Evolutionary conservation across 2,329 filamentous ascomycete species (phyloP), one percentile per base, ranked within the genome.

Genomic region (Colletotrichum simmondsii): DNA sequence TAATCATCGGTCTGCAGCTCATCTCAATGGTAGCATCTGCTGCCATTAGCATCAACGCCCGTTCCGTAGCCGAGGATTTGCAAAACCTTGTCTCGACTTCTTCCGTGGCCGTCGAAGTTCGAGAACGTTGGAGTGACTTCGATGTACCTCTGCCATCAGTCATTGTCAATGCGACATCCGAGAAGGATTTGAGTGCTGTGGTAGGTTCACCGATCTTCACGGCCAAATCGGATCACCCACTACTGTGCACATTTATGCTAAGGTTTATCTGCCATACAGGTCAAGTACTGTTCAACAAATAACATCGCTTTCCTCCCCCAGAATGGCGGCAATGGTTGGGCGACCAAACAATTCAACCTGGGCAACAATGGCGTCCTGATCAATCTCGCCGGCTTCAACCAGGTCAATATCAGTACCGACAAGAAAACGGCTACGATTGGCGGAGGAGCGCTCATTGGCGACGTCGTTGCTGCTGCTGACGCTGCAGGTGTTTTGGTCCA

Each of bases 301-400:
- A 54, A 30, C 3, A 46, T 75, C 28, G 63, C 71, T 4, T 66
- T 75, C 54, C n/a, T 67, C 8, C 60, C 74, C 19, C 75, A 75
- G 49, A 75, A 72, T 22, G 74, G 75, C n/a, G 74, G 74, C 54
- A 75, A 75, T 26, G 75, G 74, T 16, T 75, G 74, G 74, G 72
- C 70, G 19, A 49, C 42, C 1, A 59, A 57, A 5, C 65, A 56
- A 2, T 76, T 75, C 53, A 52, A 73, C 35, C 32, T 75, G 26
- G 68, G 68, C 59, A 42, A 28, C 22, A 68, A 62, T 7, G 76
- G 77, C 14, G 73, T 79, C 5, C 65, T 79, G 37, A 61, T 80
- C 26, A 77, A 78, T 63, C 52, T 79, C 53, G 65, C 75, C 35
- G 72, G 66, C 2, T 10, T 79, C 2, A 76, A 78, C 65, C 54